phyloP scores from a whole-genome alignment of 2,329 filamentous ascomycete species.

The Monosporascus ibericus region DNA sequence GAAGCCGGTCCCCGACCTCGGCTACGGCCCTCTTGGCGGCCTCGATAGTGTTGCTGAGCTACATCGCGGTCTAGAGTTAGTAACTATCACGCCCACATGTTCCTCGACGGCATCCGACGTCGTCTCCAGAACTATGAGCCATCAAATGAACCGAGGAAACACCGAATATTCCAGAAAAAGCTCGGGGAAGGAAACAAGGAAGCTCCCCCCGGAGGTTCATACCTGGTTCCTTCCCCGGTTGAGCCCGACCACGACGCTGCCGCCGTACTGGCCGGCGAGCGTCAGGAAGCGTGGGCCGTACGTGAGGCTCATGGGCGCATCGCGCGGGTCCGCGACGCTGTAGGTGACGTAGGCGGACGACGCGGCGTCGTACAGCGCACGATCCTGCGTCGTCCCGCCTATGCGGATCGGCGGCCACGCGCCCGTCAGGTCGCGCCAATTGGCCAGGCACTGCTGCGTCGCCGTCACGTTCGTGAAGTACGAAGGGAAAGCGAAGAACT shows the following conservation, averaged over 20 bases:
- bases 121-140: too few relatives aligned
- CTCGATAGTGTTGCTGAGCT: conserved; percentile 44
- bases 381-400: conserved; percentile 54
- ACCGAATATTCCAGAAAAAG: too few relatives aligned
- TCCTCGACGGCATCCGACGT: too few relatives aligned
- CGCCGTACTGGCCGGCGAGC: conserved; percentile 41
- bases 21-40: conserved; percentile 40
- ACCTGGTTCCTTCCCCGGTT: conserved; percentile 45
- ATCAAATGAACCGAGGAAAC: too few relatives aligned
- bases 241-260: conserved; percentile 45
- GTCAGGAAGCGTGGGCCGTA: conserved; percentile 48
- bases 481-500: conserved; percentile 51
- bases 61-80: too few relatives aligned
- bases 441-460: conserved; percentile 44
- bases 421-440: conserved; percentile 43
- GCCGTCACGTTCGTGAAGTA: conserved; percentile 47
- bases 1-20: conserved; percentile 38
- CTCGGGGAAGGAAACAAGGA: too few relatives aligned
- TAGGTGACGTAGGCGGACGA: conserved; percentile 43
- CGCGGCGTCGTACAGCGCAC: conserved; percentile 43
- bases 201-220: too few relatives aligned
- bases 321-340: conserved; percentile 37
- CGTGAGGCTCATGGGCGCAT: conserved; percentile 43
- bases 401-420: conserved; percentile 49
- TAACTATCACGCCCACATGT: too few relatives aligned